phyloP scores from a whole-genome alignment of 2,329 filamentous ascomycete genomes.

The Tricladium varicosporioides region DNA sequence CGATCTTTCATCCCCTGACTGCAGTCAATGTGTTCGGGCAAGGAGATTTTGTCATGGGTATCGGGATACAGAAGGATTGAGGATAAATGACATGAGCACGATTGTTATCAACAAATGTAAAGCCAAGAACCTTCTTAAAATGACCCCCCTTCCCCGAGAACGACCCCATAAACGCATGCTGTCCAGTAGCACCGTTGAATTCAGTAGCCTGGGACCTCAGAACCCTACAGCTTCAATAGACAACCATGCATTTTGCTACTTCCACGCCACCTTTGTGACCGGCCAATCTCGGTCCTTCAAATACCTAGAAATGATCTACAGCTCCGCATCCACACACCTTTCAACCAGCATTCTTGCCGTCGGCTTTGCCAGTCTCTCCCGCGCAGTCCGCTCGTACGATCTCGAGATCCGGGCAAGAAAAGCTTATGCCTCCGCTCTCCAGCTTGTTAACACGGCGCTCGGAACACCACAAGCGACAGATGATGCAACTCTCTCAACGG shows the following conservation, averaged over 20 bases:
- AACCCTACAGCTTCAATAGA: not conserved
- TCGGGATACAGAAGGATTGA: conserved; percentile 6
- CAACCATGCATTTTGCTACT: conserved; percentile 3
- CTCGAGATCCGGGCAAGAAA: conserved; percentile 46
- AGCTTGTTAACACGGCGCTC: conserved; percentile 46
- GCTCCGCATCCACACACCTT: not conserved
- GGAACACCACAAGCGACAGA: conserved; percentile 44
- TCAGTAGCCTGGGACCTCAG: not conserved
- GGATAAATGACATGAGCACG: conserved; percentile 6
- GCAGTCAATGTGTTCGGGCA: conserved; percentile 4
- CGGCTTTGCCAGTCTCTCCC: conserved; percentile 49
- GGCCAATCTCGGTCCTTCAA: conserved; percentile 3
- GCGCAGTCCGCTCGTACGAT: conserved; percentile 30
- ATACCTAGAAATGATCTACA: conserved; percentile 4
- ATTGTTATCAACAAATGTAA: conserved; percentile 1
- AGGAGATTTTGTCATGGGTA: conserved; percentile 7
- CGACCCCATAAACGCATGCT: too few species aligned
- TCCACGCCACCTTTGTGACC: conserved; percentile 4
- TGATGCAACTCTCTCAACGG: conserved; percentile 51
- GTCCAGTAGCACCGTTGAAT: not conserved
- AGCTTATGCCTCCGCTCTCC: conserved; percentile 48
- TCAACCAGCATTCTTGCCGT: conserved; percentile 37
- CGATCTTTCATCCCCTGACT: conserved; percentile 4
- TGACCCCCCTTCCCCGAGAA: not conserved
- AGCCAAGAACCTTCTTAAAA: not conserved